Evolutionary conservation across 164 flowering plant genomes (phyloP).

Genomic region (Paratinospora sagittata): DNA sequence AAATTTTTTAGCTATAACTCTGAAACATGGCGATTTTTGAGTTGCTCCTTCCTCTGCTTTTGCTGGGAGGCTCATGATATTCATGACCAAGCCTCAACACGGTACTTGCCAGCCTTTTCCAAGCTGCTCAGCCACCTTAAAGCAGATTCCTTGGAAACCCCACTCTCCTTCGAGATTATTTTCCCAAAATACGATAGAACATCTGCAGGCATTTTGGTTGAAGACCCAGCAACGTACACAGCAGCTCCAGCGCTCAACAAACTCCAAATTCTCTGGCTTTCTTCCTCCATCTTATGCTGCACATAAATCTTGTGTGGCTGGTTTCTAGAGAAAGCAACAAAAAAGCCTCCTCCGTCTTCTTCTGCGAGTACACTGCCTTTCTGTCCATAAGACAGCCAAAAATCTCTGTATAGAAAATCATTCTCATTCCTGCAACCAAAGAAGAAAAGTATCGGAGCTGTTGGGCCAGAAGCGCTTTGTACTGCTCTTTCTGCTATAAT

Average conservation of each 20-base stretch:
- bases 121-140: constrained; percentile 48
- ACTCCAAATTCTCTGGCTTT: constrained; percentile 58
- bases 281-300: constrained; percentile 79
- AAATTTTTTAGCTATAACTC: no score
- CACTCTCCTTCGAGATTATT: constrained; percentile 56
- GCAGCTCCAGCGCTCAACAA: constrained; percentile 63
- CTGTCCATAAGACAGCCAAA: constrained; percentile 62
- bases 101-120: constrained; percentile 77
- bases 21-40: no score
- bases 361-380: constrained; percentile 66
- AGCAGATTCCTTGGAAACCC: constrained; percentile 56
- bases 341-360: constrained; percentile 87
- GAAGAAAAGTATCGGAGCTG: constrained; percentile 72
- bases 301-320: constrained; percentile 82
- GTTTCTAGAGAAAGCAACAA: constrained; percentile 86
- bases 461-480: constrained; percentile 35
- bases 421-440: constrained; percentile 80
- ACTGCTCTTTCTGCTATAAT: constrained; percentile 79
- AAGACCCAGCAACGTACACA: constrained; percentile 87
- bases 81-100: constrained; percentile 96
- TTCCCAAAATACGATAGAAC: constrained; percentile 67
- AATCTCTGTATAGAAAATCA: constrained; percentile 73
- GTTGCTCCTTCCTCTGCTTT: no score
- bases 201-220: constrained; percentile 90
- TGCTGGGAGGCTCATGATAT: background rate